A percentile compares a stretch with the other conserved stretches of the same genome.
These are phyloP conservation scores for Syzygium syzygioides DNA, from an alignment of 441 rosid species.

Conservation along the genomic window DNA sequence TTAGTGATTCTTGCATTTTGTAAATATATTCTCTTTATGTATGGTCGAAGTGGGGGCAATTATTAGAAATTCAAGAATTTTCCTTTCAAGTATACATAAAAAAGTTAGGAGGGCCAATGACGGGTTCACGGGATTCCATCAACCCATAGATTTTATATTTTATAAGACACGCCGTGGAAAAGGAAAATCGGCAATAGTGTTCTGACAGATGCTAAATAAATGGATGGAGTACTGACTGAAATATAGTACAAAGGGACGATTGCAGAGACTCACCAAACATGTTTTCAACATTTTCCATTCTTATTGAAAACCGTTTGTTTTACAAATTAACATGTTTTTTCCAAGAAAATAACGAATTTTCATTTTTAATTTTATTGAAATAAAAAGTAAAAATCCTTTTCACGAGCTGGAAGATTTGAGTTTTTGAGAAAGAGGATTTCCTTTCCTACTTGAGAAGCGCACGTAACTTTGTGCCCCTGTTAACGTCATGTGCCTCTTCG, in stretches of 20 bases:
- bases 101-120: not conserved
- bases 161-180: not conserved
- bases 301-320: not conserved
- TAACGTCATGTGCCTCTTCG: not conserved
- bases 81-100: not conserved
- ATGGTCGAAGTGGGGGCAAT: not conserved
- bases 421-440: not conserved
- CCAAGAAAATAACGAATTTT: not conserved
- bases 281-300: not conserved
- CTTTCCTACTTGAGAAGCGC: not conserved
- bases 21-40: not conserved
- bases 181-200: not conserved
- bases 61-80: not conserved
- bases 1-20: not conserved
- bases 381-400: not conserved
- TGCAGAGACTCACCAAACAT: not conserved
- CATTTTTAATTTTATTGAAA: not conserved
- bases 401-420: not conserved
- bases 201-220: not conserved
- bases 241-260: not conserved
- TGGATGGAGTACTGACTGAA: not conserved
- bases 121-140: not conserved
- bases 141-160: not conserved
- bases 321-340: not conserved
- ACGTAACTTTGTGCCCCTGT: not conserved